Evolutionary conservation across 1,139 yeast genomes (phyloP), one percentile per base, ranked within the genome.

Genomic region (Komagataea norvegica): DNA sequence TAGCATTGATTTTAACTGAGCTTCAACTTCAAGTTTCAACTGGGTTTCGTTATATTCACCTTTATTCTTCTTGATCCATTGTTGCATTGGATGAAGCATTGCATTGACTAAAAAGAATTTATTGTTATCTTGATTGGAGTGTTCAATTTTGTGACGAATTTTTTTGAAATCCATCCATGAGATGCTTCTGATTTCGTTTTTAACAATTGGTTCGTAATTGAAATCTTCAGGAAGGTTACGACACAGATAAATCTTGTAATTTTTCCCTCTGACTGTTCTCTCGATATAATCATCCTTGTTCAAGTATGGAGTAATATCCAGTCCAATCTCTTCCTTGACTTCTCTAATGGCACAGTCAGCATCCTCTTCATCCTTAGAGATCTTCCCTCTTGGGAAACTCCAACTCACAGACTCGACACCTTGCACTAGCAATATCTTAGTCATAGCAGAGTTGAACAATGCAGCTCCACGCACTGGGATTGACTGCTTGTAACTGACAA

Each of bases 401-500:
- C 98, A 93, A 3, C 77, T 66, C 10, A 81, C 62, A n/a, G 89
- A 75, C 49, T 86, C 94, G 43, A 81, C 80, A 3, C 96, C 97
- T 56, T 86, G 80, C 4, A 91, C 95, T 52, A 93, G 65, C 28
- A 93, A 56, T 8, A 87, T 70, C 55, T 85, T 86, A 41, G 79
- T 73, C 65, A 87, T 62, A 30, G 73, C 76, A 38, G 72, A 68
- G 57, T 87, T 88, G 52, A 93, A 74, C 37, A 93, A 68, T 11
- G 96, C 96, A 37, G 93, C 93, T 18, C 99, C 99, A 54, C 99
- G 72, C 1, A 93, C 99, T 0, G 99, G 99, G 40, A 93, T 91
- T 6, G 85, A 77, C 25, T 81, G 77, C 61, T 93, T 93, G 61
- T 93, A 93, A 54, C 75, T 77, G 25, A 89, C 85, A 59, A 93